Evolutionary conservation across 1,284 basidiomycete species (phyloP).

Genomic region (Tilletia setariae): DNA sequence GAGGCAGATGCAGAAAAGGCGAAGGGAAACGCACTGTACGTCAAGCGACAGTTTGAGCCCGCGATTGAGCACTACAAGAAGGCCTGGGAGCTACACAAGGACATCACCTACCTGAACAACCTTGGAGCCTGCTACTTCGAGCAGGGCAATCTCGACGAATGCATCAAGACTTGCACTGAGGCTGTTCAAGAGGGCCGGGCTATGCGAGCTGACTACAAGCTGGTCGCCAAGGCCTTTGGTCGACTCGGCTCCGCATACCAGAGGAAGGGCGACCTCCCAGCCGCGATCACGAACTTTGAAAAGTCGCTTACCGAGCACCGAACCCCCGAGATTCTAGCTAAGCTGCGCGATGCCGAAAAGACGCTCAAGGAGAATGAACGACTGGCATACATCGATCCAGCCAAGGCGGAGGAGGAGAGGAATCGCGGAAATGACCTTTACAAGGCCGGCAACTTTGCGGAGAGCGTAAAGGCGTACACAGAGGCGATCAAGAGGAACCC

Average conservation of each 20-base stretch:
- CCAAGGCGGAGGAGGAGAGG: constrained; percentile 75
- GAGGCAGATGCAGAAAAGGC: constrained; percentile 55
- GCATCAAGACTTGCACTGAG: constrained; percentile 86
- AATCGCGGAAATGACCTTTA: constrained; percentile 89
- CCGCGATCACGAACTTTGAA: constrained; percentile 61
- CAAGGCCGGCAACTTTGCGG: constrained; percentile 63
- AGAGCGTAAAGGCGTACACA: constrained; percentile 86
- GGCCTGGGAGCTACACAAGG: constrained; percentile 91
- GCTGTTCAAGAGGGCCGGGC: constrained; percentile 87
- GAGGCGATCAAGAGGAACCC: constrained; percentile 97
- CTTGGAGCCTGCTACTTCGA: constrained; percentile 83
- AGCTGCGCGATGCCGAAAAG: constrained; percentile 73
- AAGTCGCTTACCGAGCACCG: constrained; percentile 89
- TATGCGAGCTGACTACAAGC: constrained; percentile 62
- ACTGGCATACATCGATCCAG: constrained; percentile 84
- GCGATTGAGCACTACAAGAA: constrained; percentile 59
- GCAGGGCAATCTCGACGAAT: constrained; percentile 82
- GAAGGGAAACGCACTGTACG: constrained; percentile 77
- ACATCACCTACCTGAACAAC: constrained; percentile 76
- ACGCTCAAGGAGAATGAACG: constrained; percentile 72
- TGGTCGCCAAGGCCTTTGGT: constrained; percentile 72
- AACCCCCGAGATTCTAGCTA: constrained; percentile 85
- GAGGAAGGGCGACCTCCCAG: constrained; percentile 72
- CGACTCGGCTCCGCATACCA: constrained; percentile 82
- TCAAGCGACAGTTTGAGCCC: constrained; percentile 64